Base-by-base conservation (phyloP, 371 early-diverging fungal species). In the Mortierella sp. region DNA sequence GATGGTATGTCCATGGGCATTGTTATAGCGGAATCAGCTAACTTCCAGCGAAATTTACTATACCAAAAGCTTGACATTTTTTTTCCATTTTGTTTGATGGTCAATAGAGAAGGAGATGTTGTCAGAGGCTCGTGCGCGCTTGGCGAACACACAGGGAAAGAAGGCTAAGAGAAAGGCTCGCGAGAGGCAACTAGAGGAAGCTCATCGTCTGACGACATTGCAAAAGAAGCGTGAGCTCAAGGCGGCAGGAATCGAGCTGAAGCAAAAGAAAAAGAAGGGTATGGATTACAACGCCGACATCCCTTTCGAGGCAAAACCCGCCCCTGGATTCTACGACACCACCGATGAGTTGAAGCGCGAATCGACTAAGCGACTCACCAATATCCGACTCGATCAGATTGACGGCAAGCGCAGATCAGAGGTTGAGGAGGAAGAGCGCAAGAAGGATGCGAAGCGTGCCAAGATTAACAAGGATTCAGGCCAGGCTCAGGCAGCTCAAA, bases 61-160 rank as follows among this genome's bases (percentile, higher is more conserved):
- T 10, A 43, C 24, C 48, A 44, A 44, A 5, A 26, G 14, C 44
- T 50, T 21, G 21, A n/a, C 16, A 69, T 16, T 37, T 10, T 72
- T 43, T 16, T 53, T 28, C 31, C 9, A 19, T 48, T 44, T 53
- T 73, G 34, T 48, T 79, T 75, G 40, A n/a, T 51, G 31, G 37
- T 43, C 8, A 74, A 1, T 74, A 89, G 99, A 98, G 89, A 98
- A 98, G 91, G 99, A 98, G 87, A 98, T 98, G 99, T 91, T 98
- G 40, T 96, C 97, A 5, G 99, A 99, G 89, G 99, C 99, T 9
- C 94, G 99, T 76, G 99, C 99, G 24, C 93, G 99, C 88, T 89
- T 99, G 74, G 99, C 99, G 55, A 99, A 99, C 86, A 98, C 99
- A 19, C 98, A 98, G 87, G 99, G 99, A 74, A 99, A 99, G 85